Evolutionary conservation across 1,284 basidiomycete species (phyloP).

Genomic region (Ustilago trichophora): DNA sequence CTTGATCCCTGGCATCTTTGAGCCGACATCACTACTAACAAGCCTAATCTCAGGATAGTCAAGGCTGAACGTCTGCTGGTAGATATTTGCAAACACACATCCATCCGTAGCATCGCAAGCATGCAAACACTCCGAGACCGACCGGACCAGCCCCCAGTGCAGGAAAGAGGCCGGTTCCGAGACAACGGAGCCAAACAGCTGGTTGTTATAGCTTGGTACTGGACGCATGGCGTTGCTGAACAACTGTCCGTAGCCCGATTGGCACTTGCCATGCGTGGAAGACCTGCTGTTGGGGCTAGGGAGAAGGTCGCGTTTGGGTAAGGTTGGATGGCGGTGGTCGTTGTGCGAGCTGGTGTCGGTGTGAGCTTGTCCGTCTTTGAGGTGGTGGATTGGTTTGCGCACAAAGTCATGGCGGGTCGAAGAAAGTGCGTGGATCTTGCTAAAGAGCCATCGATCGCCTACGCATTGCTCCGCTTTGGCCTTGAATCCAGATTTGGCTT

Average conservation of each 20-base stretch:
- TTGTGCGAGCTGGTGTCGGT: no score
- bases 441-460: not conserved
- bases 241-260: not conserved
- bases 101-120: conserved; percentile 24
- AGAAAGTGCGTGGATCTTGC: conserved; percentile 2
- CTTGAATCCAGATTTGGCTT: not conserved
- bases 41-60: conserved; percentile 10
- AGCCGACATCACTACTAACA: not conserved
- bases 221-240: conserved; percentile 15
- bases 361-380: no score
- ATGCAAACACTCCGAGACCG: conserved; percentile 2
- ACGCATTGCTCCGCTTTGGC: conserved; percentile 2
- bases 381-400: no score
- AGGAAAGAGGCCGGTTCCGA: conserved; percentile 23
- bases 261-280: not conserved
- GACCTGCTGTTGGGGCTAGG: no score
- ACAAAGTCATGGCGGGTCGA: not conserved
- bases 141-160: conserved; percentile 24
- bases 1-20: not conserved
- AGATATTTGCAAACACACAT: conserved; percentile 27
- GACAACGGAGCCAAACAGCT: conserved; percentile 21
- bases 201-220: conserved; percentile 3
- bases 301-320: no score
- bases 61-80: conserved; percentile 26
- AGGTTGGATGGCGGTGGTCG: no score